phyloP scores from a whole-genome alignment of 768 basidiomycete species.

The Hirschioporus abietinus region DNA sequence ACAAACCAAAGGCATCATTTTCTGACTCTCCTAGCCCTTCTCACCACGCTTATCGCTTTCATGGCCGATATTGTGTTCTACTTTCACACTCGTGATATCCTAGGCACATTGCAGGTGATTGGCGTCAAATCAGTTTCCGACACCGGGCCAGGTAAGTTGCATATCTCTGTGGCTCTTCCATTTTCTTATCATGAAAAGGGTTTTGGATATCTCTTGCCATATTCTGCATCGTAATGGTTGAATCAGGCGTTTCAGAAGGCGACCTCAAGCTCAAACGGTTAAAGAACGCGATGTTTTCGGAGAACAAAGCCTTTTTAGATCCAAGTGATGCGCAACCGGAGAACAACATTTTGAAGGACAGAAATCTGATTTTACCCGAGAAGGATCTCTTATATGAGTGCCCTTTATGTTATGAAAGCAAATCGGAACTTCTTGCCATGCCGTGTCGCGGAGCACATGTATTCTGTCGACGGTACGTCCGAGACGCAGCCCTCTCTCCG shows the following conservation, averaged over 20 bases:
- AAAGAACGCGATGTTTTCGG: background rate
- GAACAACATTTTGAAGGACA: background rate
- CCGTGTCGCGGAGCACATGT: background rate
- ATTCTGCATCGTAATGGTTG: background rate
- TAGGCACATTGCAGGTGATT: background rate
- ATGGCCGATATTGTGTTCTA: background rate
- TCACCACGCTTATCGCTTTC: background rate
- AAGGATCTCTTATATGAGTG: background rate
- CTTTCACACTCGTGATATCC: background rate
- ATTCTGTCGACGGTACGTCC: background rate
- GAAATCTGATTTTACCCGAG: background rate
- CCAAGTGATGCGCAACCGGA: background rate
- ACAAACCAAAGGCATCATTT: background rate
- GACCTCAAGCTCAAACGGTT: background rate
- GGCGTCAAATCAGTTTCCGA: background rate
- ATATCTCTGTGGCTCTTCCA: background rate
- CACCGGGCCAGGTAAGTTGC: background rate
- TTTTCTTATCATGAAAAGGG: background rate
- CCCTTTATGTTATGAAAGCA: background rate
- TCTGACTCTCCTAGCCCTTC: background rate
- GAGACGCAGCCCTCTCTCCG: background rate
- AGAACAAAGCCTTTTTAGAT: background rate
- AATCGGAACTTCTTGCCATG: background rate
- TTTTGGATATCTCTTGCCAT: background rate
- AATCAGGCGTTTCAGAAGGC: background rate